These are phyloP conservation scores for Cinnamomum chago DNA, from an alignment of 164 flowering plant genomes.

Conservation along the genomic window DNA sequence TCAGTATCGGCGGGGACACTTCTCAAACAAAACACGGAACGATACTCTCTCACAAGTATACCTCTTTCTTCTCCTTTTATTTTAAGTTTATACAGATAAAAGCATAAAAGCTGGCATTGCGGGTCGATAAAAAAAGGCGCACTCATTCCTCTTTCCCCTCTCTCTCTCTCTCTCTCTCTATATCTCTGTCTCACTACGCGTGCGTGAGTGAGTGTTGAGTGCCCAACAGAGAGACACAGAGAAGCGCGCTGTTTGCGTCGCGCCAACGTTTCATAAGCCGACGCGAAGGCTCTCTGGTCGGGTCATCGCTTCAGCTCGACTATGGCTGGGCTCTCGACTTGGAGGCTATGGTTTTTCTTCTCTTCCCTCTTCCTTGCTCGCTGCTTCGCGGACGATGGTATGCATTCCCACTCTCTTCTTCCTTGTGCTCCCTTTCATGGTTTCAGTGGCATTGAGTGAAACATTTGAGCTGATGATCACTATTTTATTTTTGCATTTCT, in stretches of 20 bases:
- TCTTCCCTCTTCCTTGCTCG: background rate
- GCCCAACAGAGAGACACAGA: background rate
- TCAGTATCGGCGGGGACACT: too few species aligned
- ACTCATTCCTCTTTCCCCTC: background rate
- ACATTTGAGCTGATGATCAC: background rate
- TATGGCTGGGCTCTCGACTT: background rate
- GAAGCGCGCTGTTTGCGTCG: background rate
- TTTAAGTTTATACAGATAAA: too few species aligned
- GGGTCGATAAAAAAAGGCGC: background rate
- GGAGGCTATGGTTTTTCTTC: background rate
- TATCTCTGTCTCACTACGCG: background rate
- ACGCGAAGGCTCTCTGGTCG: background rate
- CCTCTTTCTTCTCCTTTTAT: too few species aligned
- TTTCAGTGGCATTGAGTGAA: background rate
- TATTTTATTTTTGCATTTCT: background rate
- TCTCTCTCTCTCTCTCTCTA: background rate
- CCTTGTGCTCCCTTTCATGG: background rate
- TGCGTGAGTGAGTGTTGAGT: background rate
- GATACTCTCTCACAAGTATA: too few species aligned
- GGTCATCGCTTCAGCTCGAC: background rate
- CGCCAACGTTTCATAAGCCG: background rate
- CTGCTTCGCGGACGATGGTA: conserved; percentile 2
- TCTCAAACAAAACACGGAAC: too few species aligned
- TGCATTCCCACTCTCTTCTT: background rate
- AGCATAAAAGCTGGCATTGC: background rate